Conservation (phyloP, 768 basidiomycete genomes). For the Stropharia rugosoannulata region DNA sequence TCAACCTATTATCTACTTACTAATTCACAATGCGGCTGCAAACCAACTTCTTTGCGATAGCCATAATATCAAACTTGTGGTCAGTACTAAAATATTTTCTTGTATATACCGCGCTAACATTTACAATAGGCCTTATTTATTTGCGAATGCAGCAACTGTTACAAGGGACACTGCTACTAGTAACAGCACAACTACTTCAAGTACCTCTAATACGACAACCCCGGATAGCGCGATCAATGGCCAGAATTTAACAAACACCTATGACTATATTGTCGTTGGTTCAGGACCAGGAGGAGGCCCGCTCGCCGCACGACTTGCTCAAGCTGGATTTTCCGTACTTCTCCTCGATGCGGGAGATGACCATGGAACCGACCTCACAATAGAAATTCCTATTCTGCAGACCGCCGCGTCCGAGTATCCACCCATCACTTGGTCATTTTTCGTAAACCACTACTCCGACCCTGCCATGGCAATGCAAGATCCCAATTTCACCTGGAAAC, state of each 20-base stretch:
- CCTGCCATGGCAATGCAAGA: constrained; percentile 1
- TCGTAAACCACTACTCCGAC: constrained; percentile 7
- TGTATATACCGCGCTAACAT: not conserved
- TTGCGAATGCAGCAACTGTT: not conserved
- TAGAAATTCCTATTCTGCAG: constrained; percentile 3
- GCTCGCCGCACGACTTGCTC: constrained; percentile 9
- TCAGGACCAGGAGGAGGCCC: constrained; percentile 9
- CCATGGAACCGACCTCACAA: constrained; percentile 4
- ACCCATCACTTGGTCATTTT: constrained; percentile 8
- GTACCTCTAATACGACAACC: not conserved
- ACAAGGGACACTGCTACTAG: not conserved
- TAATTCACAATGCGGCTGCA: not conserved
- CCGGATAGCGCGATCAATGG: not conserved
- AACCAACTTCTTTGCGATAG: not conserved
- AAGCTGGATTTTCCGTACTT: constrained; percentile 9
- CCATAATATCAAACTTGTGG: not conserved
- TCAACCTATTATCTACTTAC: not conserved
- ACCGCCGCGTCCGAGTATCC: constrained; percentile 7
- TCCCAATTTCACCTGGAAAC: constrained; percentile 8
- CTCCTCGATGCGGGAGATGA: constrained; percentile 7
- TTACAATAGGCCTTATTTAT: not conserved
- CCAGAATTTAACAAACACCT: not conserved
- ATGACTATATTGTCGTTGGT: constrained; percentile 8
- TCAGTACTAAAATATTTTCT: not conserved
- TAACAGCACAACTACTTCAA: not conserved